Conservation (phyloP, 371 early-diverging fungal species). For the Lichtheimia ramosa region DNA sequence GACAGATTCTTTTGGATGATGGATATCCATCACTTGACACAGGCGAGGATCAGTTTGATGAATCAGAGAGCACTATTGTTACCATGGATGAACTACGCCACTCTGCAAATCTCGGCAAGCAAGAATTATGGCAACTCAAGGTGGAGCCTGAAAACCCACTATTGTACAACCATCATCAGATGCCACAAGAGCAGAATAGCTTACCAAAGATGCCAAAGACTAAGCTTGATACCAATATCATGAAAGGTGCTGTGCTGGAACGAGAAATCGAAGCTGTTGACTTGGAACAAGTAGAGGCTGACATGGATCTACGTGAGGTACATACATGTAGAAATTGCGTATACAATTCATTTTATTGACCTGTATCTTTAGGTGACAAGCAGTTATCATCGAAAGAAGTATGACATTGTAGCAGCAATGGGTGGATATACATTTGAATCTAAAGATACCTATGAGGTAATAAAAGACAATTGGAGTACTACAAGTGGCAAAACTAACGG, state of each 20-base stretch:
- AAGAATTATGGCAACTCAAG: constrained; percentile 25
- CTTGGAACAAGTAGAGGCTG: constrained; percentile 54
- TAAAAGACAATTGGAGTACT: not conserved
- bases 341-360: not conserved
- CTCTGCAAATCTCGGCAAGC: constrained; percentile 12
- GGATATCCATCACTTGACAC: constrained; percentile 34
- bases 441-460: constrained; percentile 46
- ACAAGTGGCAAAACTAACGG: not conserved
- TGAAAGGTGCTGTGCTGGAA: constrained; percentile 59
- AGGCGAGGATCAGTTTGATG: not conserved
- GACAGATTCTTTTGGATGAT: constrained; percentile 16
- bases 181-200: not conserved
- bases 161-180: not conserved
- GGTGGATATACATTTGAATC: constrained; percentile 39
- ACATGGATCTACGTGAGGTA: constrained; percentile 61
- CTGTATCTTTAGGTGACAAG: constrained; percentile 8
- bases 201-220: not conserved
- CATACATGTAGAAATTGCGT: not conserved
- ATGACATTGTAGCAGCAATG: constrained; percentile 36
- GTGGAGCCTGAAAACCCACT: constrained; percentile 12
- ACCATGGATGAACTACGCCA: constrained; percentile 23
- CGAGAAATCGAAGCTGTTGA: constrained; percentile 52
- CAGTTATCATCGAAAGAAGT: constrained; percentile 33
- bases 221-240: constrained; percentile 48
- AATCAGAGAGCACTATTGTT: constrained; percentile 17